Base-by-base conservation (phyloP, 1,139 yeast genomes). In the Yamadazyma atlantica region DNA sequence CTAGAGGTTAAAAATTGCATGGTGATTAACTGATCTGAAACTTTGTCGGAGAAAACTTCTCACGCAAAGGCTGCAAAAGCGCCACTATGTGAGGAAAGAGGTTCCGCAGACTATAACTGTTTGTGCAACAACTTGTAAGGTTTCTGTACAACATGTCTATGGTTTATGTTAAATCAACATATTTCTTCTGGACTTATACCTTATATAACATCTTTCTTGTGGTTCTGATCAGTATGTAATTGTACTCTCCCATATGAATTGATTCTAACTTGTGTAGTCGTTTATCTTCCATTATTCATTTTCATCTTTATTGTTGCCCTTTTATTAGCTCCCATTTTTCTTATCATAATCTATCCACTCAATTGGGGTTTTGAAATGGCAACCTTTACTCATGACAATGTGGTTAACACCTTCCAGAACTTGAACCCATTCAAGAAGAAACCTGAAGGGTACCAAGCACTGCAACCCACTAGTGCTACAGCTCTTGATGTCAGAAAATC, bases 1-100 rank as follows among this genome's bases (percentile, higher is more conserved):
- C 58, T 68, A 7, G 87, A 73, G 1, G 85, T 70, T 39, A 82
- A 62, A 41, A 80, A 63, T 37, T 78, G 82, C 87, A 82, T 81
- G 19, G 33, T 41, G 37, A 19, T 18, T n/a, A n/a, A n/a, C n/a
- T n/a, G n/a, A n/a, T n/a, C n/a, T n/a, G n/a, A n/a, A n/a, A n/a
- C n/a, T n/a, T n/a, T n/a, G n/a, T n/a, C n/a, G n/a, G n/a, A n/a
- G n/a, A n/a, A n/a, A n/a, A n/a, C n/a, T n/a, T n/a, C 13, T 27
- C 18, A 6, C 16, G n/a, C 29, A 14, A 15, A n/a, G 29, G 18
- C n/a, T 27, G 29, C 26, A 23, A 23, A 23, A 23, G n/a, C 22
- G 22, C 22, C 22, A 19, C 22, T 19, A 19, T n/a, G n/a, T n/a
- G n/a, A n/a, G n/a, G n/a, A n/a, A n/a, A n/a, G n/a, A n/a, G n/a